Evolutionary conservation across 768 basidiomycete genomes (phyloP).

Genomic region (Podaxis sp.): DNA sequence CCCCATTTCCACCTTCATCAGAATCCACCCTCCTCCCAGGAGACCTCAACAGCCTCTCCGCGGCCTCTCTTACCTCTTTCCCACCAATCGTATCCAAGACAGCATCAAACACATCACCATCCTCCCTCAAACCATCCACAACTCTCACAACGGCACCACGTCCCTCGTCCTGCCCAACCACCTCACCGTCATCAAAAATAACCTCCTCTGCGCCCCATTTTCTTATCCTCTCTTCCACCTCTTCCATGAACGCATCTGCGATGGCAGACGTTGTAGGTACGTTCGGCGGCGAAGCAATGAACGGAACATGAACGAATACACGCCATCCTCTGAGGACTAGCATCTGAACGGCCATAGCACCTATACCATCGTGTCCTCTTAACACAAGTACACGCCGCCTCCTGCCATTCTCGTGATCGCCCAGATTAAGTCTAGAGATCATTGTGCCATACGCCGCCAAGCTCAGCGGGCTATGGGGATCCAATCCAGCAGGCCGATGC

Average conservation of each 20-base stretch:
- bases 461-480: not conserved
- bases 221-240: slow-evolving; percentile 53
- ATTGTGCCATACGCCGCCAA: slow-evolving; percentile 12
- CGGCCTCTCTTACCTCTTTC: slow-evolving; percentile 73
- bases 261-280: slow-evolving; percentile 21
- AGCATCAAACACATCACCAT: slow-evolving; percentile 69
- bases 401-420: slow-evolving; percentile 23
- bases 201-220: slow-evolving; percentile 78
- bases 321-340: slow-evolving; percentile 67
- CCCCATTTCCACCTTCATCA: slow-evolving; percentile 13
- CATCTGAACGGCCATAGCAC: slow-evolving; percentile 78
- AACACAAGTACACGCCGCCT: slow-evolving; percentile 55
- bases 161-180: slow-evolving; percentile 34
- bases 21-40: slow-evolving; percentile 17
- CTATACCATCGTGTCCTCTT: slow-evolving; percentile 70
- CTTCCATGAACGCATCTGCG: slow-evolving; percentile 36
- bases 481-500: slow-evolving; percentile 1
- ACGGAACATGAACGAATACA: slow-evolving; percentile 67
- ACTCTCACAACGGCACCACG: slow-evolving; percentile 48
- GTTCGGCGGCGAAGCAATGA: slow-evolving; percentile 24
- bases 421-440: slow-evolving; percentile 9
- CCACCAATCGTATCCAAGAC: slow-evolving; percentile 86
- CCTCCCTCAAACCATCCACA: slow-evolving; percentile 47
- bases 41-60: slow-evolving; percentile 55
- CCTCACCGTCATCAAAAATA: slow-evolving; percentile 59